A percentile compares a stretch with the other conserved stretches of the same genome.
Evolutionary conservation across 129 eudicot genomes (phyloP).

Genomic region (Smallanthus sonchifolius): DNA sequence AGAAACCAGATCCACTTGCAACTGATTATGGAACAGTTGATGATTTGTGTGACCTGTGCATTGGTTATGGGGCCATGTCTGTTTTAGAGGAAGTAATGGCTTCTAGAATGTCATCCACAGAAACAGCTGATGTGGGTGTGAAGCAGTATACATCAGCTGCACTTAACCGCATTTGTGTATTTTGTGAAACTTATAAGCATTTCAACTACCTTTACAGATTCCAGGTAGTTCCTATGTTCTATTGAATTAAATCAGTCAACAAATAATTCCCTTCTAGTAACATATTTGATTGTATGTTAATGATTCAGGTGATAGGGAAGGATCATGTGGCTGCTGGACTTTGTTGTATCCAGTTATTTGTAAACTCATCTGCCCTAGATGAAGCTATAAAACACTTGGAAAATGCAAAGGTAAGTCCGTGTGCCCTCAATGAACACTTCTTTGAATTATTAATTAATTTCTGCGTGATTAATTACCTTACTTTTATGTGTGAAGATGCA

Average conservation of each 20-base stretch:
- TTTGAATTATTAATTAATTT: neutral
- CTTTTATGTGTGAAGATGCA: constrained; percentile 55
- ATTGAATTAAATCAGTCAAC: neutral
- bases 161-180: constrained; percentile 75
- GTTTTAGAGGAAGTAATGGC: constrained; percentile 86
- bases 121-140: constrained; percentile 44
- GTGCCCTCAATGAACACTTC: neutral
- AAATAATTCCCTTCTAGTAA: neutral
- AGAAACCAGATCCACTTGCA: constrained; percentile 75
- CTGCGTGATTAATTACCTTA: neutral
- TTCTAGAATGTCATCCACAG: constrained; percentile 45
- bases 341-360: constrained; percentile 93
- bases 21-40: constrained; percentile 94
- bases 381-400: constrained; percentile 93
- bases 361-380: constrained; percentile 81
- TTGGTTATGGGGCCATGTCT: constrained; percentile 88
- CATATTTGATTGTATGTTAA: constrained; percentile 12
- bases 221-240: constrained; percentile 43
- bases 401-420: constrained; percentile 63
- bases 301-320: constrained; percentile 76
- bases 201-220: constrained; percentile 85
- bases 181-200: constrained; percentile 87
- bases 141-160: constrained; percentile 74
- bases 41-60: constrained; percentile 77
- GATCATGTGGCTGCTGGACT: constrained; percentile 99